Evolutionary conservation across 2,329 filamentous ascomycete genomes (phyloP).

Genomic region (Fusarium sp.): DNA sequence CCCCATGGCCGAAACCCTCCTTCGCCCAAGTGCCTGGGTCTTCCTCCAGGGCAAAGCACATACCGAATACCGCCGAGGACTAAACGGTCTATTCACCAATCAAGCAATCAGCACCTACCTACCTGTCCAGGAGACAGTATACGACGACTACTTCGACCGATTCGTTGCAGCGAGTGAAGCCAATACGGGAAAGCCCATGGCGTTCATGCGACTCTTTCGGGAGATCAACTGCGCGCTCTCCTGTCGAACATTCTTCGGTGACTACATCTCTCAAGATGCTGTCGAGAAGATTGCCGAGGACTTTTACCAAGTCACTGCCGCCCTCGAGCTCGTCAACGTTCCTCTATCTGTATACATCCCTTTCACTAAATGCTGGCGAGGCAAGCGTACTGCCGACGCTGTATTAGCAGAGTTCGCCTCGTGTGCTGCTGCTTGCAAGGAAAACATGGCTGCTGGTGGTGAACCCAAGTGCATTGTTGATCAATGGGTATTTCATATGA

Average conservation of each 20-base stretch:
- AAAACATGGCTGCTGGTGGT: slow-evolving; percentile 76
- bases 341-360: slow-evolving; percentile 76
- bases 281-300: slow-evolving; percentile 82
- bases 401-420: slow-evolving; percentile 76
- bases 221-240: slow-evolving; percentile 83
- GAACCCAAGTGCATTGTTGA: slow-evolving; percentile 79
- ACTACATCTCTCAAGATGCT: slow-evolving; percentile 78
- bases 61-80: slow-evolving; percentile 80
- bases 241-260: slow-evolving; percentile 81
- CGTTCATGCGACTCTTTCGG: slow-evolving; percentile 78
- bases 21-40: slow-evolving; percentile 79
- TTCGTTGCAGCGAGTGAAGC: slow-evolving; percentile 70
- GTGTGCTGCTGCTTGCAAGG: slow-evolving; percentile 77
- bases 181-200: slow-evolving; percentile 66
- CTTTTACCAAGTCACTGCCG: slow-evolving; percentile 81
- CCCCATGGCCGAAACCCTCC: slow-evolving; percentile 75
- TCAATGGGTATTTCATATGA: slow-evolving; percentile 79
- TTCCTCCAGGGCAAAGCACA: slow-evolving; percentile 82
- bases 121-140: slow-evolving; percentile 78
- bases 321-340: slow-evolving; percentile 83
- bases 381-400: slow-evolving; percentile 78
- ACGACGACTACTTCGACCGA: slow-evolving; percentile 74
- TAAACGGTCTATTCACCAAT: slow-evolving; percentile 79
- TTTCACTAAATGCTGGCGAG: slow-evolving; percentile 80
- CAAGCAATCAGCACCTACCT: slow-evolving; percentile 77